These are phyloP conservation scores for Tilletia walkeri DNA, from an alignment of 1,284 basidiomycete genomes.

Conservation along the genomic window DNA sequence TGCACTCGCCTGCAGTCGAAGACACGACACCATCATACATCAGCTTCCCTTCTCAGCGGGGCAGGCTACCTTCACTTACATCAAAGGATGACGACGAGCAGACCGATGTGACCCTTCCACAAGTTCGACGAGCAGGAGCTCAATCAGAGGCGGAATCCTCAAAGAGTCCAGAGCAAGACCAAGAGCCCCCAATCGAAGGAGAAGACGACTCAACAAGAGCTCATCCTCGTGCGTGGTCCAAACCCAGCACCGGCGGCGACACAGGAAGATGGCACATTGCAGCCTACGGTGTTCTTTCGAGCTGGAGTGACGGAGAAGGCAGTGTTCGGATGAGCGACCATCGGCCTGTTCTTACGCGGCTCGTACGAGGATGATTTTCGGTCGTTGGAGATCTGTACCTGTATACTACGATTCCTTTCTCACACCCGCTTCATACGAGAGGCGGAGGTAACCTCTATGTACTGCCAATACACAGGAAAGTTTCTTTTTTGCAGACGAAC, in stretches of 20 bases:
- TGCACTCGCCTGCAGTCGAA: neutral
- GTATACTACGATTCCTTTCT: no score
- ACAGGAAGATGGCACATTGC: slow-evolving; percentile 28
- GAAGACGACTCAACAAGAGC: slow-evolving; percentile 26
- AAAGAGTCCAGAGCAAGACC: no score
- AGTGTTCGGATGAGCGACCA: slow-evolving; percentile 40
- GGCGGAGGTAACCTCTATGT: no score
- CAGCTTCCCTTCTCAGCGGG: neutral
- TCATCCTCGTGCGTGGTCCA: neutral
- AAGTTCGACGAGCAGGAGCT: no score
- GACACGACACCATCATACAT: neutral
- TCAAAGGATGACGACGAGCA: slow-evolving; percentile 21
- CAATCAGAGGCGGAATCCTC: no score
- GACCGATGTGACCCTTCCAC: neutral
- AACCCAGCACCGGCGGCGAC: neutral
- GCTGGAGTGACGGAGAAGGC: slow-evolving; percentile 41
- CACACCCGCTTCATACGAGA: no score
- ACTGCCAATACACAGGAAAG: no score
- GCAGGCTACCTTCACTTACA: no score
- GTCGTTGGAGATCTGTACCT: no score
- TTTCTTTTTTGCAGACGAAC: no score
- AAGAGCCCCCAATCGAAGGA: slow-evolving; percentile 23
- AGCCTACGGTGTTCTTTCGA: slow-evolving; percentile 31
- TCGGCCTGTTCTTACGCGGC: slow-evolving; percentile 30
- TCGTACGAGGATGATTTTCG: slow-evolving; percentile 13